Evolutionary conservation across 768 basidiomycete species (phyloP).

Genomic region (Pisolithus marmoratus): DNA sequence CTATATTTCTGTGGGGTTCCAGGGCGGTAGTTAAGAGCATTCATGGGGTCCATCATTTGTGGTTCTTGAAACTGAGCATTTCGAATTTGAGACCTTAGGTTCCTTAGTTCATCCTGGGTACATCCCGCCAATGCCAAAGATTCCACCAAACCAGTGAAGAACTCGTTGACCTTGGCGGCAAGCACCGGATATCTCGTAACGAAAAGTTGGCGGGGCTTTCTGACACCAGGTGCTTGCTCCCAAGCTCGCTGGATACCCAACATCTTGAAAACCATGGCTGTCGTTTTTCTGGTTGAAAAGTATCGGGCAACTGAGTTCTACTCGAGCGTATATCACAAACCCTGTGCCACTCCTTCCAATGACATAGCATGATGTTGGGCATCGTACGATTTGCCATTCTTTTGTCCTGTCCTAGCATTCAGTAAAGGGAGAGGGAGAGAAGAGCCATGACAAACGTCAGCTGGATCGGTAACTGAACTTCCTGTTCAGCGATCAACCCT

Average conservation of each 20-base stretch:
- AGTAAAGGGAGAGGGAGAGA: neutral
- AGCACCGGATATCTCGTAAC: conserved; percentile 65
- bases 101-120: conserved; percentile 34
- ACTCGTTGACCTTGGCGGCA: conserved; percentile 62
- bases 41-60: conserved; percentile 28
- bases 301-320: too few relatives aligned
- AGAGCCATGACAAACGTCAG: conserved; percentile 7
- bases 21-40: conserved; percentile 30
- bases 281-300: conserved; percentile 51
- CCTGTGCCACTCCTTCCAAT: conserved; percentile 63
- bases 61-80: conserved; percentile 6
- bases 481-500: conserved; percentile 12
- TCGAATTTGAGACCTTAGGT: conserved; percentile 10
- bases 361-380: conserved; percentile 52
- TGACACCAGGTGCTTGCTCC: conserved; percentile 28
- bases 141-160: conserved; percentile 48
- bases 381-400: conserved; percentile 51
- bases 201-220: conserved; percentile 62
- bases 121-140: conserved; percentile 36
- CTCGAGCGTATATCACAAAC: conserved; percentile 27
- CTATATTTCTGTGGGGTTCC: conserved; percentile 45
- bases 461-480: conserved; percentile 13
- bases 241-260: conserved; percentile 58
- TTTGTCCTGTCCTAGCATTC: conserved; percentile 21
- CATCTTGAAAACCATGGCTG: conserved; percentile 75